Evolutionary conservation across 75 land plant species (phyloP), one percentile per base, ranked within the genome.

Genomic region (Adiantum capillusveneris): DNA sequence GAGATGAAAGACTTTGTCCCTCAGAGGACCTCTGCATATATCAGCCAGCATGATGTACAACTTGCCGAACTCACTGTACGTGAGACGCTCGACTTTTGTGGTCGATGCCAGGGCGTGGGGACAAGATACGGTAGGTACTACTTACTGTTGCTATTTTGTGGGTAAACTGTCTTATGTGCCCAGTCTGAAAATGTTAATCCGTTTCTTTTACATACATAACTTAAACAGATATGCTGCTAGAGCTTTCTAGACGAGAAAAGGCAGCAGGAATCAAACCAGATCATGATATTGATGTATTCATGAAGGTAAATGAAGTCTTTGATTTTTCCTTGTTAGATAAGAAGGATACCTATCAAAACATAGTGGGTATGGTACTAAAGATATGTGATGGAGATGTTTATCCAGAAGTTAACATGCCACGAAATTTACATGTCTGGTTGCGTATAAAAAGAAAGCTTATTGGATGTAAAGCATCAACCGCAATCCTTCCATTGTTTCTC

Each of bases 21-120:
- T 21, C 75, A 87, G 55, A 77, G 86, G 37, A 87, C 93, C 0
- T 75, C 80, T 25, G 93, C 88, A 6, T 91, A 91, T 58, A 88
- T 91, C 25, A 84, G 93, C 53, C 97, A 91, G 43, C 76, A 80
- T 51, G 97, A 91, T 56, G 67, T 88, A 20, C 97, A 87, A 43
- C 51, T 67, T 43, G 88, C 80, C 3, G 88, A 87, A 41, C 72
- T 91, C 80, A 91, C 97, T 0, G 97, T 88, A 9, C 67, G 88
- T 37, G 97, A 91, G 37, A 91, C 88, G 0, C 24, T 91, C 18
- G 97, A 87, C 50, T 91, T 91, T 57, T 79, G 86, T 6, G 76
- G 83, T 0, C 76, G 86, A 0, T 84, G 88, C 37, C 75, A 84
- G 30, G 97, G 97, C 0, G 78, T 84, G 31, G 97, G 97, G 0